Evolutionary conservation across 768 basidiomycete species (phyloP).

Genomic region (Auricularia sp.): DNA sequence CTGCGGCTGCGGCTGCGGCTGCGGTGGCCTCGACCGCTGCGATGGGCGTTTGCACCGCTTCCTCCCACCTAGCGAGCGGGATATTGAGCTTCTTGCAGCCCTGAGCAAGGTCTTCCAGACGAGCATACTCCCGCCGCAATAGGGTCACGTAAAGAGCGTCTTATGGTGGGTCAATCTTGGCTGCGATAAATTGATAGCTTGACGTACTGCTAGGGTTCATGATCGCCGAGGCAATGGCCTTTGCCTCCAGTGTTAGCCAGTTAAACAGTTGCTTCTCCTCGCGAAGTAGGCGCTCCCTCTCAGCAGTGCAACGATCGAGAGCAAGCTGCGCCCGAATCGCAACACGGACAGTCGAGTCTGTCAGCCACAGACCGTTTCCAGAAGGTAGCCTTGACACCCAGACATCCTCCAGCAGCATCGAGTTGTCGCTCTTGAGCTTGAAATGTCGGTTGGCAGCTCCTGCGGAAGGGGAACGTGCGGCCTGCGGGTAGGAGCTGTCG

Average conservation of each 20-base stretch:
- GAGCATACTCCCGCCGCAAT: too few relatives aligned
- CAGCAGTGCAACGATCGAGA: conserved; percentile 22
- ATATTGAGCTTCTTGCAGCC: too few relatives aligned
- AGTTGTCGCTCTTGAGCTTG: conserved; percentile 6
- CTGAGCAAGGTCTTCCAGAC: too few relatives aligned
- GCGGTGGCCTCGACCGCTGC: too few relatives aligned
- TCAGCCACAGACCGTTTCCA: conserved; percentile 22
- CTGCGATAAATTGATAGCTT: background rate
- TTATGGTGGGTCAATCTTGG: too few relatives aligned
- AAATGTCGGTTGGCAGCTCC: conserved; percentile 23
- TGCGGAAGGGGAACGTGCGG: conserved; percentile 24
- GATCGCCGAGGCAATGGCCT: background rate
- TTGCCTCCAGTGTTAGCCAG: conserved; percentile 24
- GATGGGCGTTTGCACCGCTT: too few relatives aligned
- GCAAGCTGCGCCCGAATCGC: conserved; percentile 25
- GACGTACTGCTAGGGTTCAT: background rate
- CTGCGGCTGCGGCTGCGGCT: too few relatives aligned
- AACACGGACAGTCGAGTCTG: conserved; percentile 20
- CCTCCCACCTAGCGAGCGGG: too few relatives aligned
- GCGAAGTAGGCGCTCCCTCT: conserved; percentile 14
- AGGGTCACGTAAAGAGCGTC: too few relatives aligned
- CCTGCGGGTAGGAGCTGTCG: conserved; percentile 15
- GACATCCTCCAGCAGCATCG: conserved; percentile 27
- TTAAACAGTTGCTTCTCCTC: conserved; percentile 27
- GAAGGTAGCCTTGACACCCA: conserved; percentile 20